These are phyloP conservation scores for Somion occarium DNA, from an alignment of 1,284 basidiomycete genomes.

Conservation along the genomic window DNA sequence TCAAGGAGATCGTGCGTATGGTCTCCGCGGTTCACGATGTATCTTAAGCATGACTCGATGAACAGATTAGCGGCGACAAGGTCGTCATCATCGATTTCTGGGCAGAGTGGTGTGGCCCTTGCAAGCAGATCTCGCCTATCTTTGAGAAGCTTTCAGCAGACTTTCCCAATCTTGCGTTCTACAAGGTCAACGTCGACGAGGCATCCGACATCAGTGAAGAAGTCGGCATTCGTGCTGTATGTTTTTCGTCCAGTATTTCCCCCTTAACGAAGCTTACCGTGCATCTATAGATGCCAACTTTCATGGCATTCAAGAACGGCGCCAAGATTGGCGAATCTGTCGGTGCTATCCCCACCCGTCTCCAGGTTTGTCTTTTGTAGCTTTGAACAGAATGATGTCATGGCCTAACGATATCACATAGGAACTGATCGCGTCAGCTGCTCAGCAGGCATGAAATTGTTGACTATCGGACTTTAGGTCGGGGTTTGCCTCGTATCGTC, in stretches of 20 bases:
- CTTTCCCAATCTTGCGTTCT: slow-evolving; percentile 56
- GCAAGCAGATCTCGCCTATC: slow-evolving; percentile 74
- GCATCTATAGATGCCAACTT: slow-evolving; percentile 68
- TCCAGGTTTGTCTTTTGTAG: slow-evolving; percentile 27
- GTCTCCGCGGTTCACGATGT: neutral
- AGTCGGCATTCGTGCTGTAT: slow-evolving; percentile 68
- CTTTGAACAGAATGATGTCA: neutral
- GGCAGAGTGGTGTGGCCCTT: slow-evolving; percentile 72
- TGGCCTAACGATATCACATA: neutral
- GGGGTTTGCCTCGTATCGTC: too few species aligned
- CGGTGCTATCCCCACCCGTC: slow-evolving; percentile 47
- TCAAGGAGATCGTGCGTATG: slow-evolving; percentile 44
- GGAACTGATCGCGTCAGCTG: neutral
- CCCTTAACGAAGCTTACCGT: neutral
- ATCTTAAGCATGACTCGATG: neutral
- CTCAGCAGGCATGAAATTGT: too few species aligned
- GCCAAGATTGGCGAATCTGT: slow-evolving; percentile 55
- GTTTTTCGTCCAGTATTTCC: slow-evolving; percentile 18
- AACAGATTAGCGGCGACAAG: slow-evolving; percentile 55
- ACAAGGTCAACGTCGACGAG: slow-evolving; percentile 81
- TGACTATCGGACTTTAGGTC: too few species aligned
- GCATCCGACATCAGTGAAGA: slow-evolving; percentile 51
- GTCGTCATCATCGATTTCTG: slow-evolving; percentile 76
- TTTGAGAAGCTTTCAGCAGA: slow-evolving; percentile 66
- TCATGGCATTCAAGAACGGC: slow-evolving; percentile 69